Evolutionary conservation across 257 asterid genomes (phyloP), one percentile per base, ranked within the genome.

Genomic region (Nicotiana attenuata): DNA sequence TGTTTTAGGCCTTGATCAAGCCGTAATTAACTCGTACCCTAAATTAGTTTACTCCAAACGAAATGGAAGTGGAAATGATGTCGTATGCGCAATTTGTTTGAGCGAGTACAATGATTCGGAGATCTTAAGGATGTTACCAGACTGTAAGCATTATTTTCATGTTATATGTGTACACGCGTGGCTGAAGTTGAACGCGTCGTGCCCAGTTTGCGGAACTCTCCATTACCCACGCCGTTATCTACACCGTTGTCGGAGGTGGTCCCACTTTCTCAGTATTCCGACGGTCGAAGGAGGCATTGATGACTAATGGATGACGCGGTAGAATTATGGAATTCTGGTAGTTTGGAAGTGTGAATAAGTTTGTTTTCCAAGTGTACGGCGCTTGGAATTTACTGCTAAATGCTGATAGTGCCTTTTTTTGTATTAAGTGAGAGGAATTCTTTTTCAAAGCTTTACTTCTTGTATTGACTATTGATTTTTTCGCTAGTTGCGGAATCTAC

Each of bases 171-270:
- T 96, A 2, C 97, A 96, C 76, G 93, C 95, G 65, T 96, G 99
- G 99, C 89, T 96, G 47, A 96, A 94, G 90, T 86, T 94, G 52
- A 92, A 91, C 77, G 92, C 95, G 1, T 91, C 97, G 4, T 96
- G 97, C 76, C 98, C 97, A 1, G 93, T 91, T 2, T 94, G 98
- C 92, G 99, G 81, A 92, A 83, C 80, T 96, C 99, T 24, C 98
- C 97, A 81, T 86, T 96, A 26, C 97, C 97, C 8, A 95, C 98
- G 80, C 97, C 98, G 84, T 45, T 94, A 88, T 93, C 92, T 87
- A 95, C 98, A 80, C 97, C 98, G 84, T 45, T 94, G 88, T 93
- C 92, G 87, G 93, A 88, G 83, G 94, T 88, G 80, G 88, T 90
- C 83, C 97, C 97, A 86, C 91, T 91, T 1, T 90, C 97, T 3